Evolutionary conservation across 164 flowering plant species (phyloP), one percentile per base, ranked within the genome.

Genomic region (Sedum album): DNA sequence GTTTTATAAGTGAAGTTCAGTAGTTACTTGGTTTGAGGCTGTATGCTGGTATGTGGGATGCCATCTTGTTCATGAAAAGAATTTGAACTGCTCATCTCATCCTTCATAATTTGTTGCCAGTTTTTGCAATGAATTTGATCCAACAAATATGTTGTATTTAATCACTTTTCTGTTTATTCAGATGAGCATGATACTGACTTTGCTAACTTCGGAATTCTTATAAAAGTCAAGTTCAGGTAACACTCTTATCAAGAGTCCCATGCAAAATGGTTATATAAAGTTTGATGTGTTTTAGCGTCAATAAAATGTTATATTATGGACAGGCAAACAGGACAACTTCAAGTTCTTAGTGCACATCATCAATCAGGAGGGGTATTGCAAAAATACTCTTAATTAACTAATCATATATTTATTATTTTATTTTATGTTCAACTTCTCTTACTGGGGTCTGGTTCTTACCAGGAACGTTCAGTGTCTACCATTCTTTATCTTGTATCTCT

Each of bases 391-490:
- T 18, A 55, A 66, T 0, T n/a, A n/a, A n/a, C n/a, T 66, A 4
- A 36, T 70, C n/a, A n/a, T 33, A 46, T 15, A 15, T 15, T 46
- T 46, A 15, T 10, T 66, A 23, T 49, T n/a, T n/a, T 13, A 35
- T 28, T 49, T 38, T 64, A 15, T 66, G 53, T 70, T 46, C n/a
- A n/a, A n/a, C n/a, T 65, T 60, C 6, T 57, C 42, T 44, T 66
- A 66, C 44, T n/a, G n/a, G 25, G 15, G 49, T 36, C 73, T 70
- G 71, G 53, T 15, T 2, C 75, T 73, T 69, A 77, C 23, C 63
- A 91, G 97, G 99, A 95, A 73, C 89, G 99, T 2, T 95, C 99
- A 0, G 97, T 95, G 66, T 90, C 99, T 70, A 90, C 99, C 7
- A 95, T 95, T 77, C 91, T 92, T 46, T 95, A 92, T 78, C 96